Conservation (phyloP, 768 basidiomycete genomes). For the Naganishia friedmannii region DNA sequence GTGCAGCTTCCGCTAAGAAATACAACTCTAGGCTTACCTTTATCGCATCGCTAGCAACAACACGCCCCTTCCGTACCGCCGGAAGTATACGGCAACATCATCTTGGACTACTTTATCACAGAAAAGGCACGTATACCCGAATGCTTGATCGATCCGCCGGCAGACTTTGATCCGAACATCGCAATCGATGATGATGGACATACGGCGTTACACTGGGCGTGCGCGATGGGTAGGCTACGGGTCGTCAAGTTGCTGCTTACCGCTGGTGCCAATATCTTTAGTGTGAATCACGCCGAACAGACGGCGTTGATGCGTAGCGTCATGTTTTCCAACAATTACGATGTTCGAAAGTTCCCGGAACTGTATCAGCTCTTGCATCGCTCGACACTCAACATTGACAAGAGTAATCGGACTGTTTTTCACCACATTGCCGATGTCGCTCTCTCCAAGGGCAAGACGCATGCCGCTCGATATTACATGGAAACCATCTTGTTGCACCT, state of each 20-base stretch:
- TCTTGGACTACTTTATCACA: conserved; percentile 97
- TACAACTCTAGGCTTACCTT: background rate
- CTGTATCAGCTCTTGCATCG: conserved; percentile 93
- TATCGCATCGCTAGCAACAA: conserved; percentile 1
- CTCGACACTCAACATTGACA: conserved; percentile 98
- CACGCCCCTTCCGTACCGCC: conserved; percentile 33
- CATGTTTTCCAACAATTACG: conserved; percentile 99
- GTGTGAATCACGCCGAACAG: conserved; percentile 92
- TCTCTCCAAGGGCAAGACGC: conserved; percentile 94
- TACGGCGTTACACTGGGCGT: conserved; percentile 95
- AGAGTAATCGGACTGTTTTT: conserved; percentile 93
- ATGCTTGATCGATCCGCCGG: conserved; percentile 78
- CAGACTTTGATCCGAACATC: conserved; percentile 91
- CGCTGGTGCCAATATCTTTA: conserved; percentile 93
- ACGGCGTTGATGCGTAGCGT: conserved; percentile 97
- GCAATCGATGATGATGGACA: conserved; percentile 98
- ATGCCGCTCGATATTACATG: conserved; percentile 98
- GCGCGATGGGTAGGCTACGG: conserved; percentile 95
- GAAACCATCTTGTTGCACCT: conserved; percentile 85
- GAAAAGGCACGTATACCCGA: conserved; percentile 88
- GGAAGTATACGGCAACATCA: conserved; percentile 77
- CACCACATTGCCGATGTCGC: conserved; percentile 98
- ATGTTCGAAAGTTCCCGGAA: conserved; percentile 97
- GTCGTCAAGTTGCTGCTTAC: conserved; percentile 90
- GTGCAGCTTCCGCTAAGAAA: background rate